Conservation (phyloP, 1,139 yeast species). For the Kodamaea ohmeri region DNA sequence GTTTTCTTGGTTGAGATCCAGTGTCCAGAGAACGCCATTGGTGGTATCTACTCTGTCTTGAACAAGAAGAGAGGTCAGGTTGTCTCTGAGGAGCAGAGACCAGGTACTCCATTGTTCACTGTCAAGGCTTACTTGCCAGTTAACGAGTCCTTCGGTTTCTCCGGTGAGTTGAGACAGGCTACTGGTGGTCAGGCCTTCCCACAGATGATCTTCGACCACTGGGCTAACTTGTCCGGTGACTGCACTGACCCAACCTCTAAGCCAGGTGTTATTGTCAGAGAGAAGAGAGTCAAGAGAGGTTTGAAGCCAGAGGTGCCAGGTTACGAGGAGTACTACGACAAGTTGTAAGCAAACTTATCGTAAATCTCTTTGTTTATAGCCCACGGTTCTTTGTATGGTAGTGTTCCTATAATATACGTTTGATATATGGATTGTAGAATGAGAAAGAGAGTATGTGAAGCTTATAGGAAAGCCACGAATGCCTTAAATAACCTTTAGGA, state of each 20-base stretch:
- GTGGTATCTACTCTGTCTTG: constrained; percentile 99
- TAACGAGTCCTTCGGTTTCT: constrained; percentile 99
- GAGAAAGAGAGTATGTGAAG: no score
- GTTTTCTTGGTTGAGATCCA: constrained; percentile 98
- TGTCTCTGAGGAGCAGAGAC: constrained; percentile 97
- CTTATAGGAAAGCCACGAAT: no score
- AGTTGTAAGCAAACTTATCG: constrained; percentile 59
- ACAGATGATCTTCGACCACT: constrained; percentile 99
- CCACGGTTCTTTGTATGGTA: constrained; percentile 4
- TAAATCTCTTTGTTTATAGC: constrained; percentile 5
- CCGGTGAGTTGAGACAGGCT: constrained; percentile 98
- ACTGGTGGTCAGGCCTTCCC: constrained; percentile 99
- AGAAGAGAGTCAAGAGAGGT: constrained; percentile 96
- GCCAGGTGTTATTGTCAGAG: constrained; percentile 91
- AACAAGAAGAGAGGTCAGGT: constrained; percentile 99
- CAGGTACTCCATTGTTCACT: constrained; percentile 99
- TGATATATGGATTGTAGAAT: constrained; percentile 4
- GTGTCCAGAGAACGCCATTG: constrained; percentile 99
- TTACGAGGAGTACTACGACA: constrained; percentile 99
- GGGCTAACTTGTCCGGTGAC: constrained; percentile 89
- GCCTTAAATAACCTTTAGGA: no score
- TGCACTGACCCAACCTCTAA: constrained; percentile 89
- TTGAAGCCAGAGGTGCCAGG: constrained; percentile 97
- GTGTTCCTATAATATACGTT: constrained; percentile 7
- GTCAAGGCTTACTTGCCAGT: constrained; percentile 99